Percentiles rank a stretch among this genome's conserved stretches.
Evolutionary conservation across 2,329 filamentous ascomycete species (phyloP).

Genomic region (Penicillium sp.): DNA sequence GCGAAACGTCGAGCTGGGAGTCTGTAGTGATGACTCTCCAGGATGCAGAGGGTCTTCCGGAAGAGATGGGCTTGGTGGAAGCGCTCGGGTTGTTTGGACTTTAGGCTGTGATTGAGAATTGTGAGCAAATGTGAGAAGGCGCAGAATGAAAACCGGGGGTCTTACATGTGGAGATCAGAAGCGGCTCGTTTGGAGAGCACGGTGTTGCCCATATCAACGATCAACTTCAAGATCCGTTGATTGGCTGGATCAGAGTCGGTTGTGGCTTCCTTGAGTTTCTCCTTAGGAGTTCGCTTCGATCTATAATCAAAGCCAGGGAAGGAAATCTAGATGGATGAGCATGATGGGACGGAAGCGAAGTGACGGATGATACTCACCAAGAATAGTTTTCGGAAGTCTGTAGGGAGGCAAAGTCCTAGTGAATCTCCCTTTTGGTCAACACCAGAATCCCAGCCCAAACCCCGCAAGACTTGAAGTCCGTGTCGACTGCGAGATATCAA

Average conservation of each 20-base stretch:
- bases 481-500: conserved; percentile 89
- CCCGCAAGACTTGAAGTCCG: conserved; percentile 84
- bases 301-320: conserved; percentile 44
- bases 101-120: conserved; percentile 59
- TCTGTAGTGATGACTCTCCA: conserved; percentile 87
- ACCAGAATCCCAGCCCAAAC: conserved; percentile 90
- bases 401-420: conserved; percentile 82
- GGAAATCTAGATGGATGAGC: conserved; percentile 35
- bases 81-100: conserved; percentile 68
- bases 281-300: conserved; percentile 42
- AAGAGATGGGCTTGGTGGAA: conserved; percentile 80
- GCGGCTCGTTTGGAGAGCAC: conserved; percentile 87
- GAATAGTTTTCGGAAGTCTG: conserved; percentile 74
- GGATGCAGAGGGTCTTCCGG: conserved; percentile 76
- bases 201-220: conserved; percentile 88
- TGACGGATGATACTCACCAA: conserved; percentile 54
- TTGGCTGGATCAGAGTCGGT: conserved; percentile 63
- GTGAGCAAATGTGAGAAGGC: background rate
- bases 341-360: background rate
- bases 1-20: conserved; percentile 85
- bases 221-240: conserved; percentile 75
- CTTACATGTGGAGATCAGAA: conserved; percentile 67
- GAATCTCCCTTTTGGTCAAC: conserved; percentile 79
- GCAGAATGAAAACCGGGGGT: conserved; percentile 18
- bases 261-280: conserved; percentile 58